Conservation (phyloP, 768 basidiomycete species). For the Suillus americanus region DNA sequence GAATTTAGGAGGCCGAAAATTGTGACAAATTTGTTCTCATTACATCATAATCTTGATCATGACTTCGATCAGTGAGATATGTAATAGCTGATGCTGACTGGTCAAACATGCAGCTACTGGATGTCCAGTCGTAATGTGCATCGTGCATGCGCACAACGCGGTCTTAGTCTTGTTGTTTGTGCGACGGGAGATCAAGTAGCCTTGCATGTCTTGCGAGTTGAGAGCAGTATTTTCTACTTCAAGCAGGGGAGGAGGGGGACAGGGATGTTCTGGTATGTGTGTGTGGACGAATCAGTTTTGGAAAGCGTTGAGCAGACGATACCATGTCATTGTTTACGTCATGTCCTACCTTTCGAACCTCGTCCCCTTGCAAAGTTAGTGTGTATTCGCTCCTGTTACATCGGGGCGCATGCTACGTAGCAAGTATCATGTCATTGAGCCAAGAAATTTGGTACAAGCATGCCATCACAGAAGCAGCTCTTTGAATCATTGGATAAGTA, state of each 20-base stretch:
- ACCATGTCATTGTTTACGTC: not conserved
- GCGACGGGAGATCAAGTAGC: not conserved
- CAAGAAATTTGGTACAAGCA: not conserved
- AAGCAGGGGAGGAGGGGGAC: not conserved
- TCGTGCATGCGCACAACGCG: not conserved
- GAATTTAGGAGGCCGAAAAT: not conserved
- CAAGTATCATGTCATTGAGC: not conserved
- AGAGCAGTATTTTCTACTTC: not conserved
- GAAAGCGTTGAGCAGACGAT: not conserved
- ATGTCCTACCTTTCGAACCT: too few relatives aligned
- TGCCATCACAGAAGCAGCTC: not conserved
- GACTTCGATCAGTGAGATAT: too few relatives aligned
- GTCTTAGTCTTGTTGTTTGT: not conserved
- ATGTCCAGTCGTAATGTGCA: too few relatives aligned
- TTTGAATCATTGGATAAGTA: slow-evolving; percentile 71
- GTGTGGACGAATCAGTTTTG: not conserved
- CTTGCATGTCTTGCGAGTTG: not conserved
- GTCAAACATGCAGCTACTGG: too few relatives aligned
- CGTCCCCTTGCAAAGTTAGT: not conserved
- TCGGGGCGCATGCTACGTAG: not conserved
- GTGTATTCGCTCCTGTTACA: not conserved
- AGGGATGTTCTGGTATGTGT: not conserved
- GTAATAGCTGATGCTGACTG: too few relatives aligned
- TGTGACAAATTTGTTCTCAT: too few relatives aligned
- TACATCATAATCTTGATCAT: too few relatives aligned